phyloP scores from a whole-genome alignment of 2,329 filamentous ascomycete species.

The Ophiostoma populinum region DNA sequence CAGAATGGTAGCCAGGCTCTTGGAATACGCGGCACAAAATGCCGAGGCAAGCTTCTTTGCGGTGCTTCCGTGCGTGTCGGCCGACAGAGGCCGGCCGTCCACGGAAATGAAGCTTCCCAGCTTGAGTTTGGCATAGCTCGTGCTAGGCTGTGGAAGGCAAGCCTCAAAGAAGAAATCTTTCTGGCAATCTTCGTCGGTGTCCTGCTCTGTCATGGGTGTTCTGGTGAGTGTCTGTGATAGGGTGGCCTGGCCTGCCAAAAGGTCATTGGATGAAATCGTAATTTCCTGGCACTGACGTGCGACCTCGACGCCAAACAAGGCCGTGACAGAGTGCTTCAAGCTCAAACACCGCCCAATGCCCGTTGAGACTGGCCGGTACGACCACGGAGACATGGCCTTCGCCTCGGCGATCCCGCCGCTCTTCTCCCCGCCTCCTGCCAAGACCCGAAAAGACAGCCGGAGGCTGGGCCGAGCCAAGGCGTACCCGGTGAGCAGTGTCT shows the following conservation, averaged over 20 bases:
- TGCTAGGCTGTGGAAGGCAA: constrained; percentile 36
- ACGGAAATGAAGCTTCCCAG: constrained; percentile 48
- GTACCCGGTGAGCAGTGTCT: constrained; percentile 43
- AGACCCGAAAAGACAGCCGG: constrained; percentile 41
- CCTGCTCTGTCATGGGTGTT: no score
- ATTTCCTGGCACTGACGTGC: constrained; percentile 8
- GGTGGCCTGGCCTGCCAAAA: constrained; percentile 1
- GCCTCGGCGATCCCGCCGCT: not conserved
- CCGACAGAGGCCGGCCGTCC: constrained; percentile 47
- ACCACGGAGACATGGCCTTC: constrained; percentile 34
- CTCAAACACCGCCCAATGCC: constrained; percentile 12
- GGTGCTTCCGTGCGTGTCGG: constrained; percentile 33
- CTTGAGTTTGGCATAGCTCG: constrained; percentile 25
- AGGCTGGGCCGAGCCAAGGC: constrained; percentile 47
- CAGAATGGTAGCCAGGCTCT: constrained; percentile 11
- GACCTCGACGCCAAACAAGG: constrained; percentile 37
- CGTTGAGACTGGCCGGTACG: constrained; percentile 30
- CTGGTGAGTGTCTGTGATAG: not conserved
- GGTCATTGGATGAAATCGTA: not conserved
- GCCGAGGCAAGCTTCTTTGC: constrained; percentile 39
- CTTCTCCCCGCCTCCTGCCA: constrained; percentile 21
- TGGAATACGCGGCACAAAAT: constrained; percentile 33
- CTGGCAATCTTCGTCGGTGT: no score
- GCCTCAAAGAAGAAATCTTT: constrained; percentile 32
- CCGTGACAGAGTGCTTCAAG: constrained; percentile 40